Percentiles rank a stretch among this genome's conserved stretches.
Evolutionary conservation across 805 yeast genomes (phyloP).

Genomic region (Tetrapisispora iriomotensis): DNA sequence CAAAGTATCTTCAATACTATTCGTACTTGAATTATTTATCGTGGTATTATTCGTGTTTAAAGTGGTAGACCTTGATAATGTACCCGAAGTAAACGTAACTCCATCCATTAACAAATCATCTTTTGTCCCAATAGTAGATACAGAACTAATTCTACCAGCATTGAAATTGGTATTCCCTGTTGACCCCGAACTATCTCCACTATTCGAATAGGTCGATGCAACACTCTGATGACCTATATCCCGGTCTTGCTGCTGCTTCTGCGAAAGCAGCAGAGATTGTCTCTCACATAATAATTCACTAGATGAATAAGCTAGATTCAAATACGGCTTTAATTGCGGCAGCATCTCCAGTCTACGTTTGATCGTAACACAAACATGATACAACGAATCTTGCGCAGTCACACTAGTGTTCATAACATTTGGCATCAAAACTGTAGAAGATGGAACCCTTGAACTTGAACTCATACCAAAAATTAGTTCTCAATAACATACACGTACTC

Average conservation of each 20-base stretch:
- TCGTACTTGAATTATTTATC: constrained; percentile 5
- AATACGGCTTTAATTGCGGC: constrained; percentile 59
- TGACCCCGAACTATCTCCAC: constrained; percentile 13
- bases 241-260: constrained; percentile 28
- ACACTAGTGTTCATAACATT: constrained; percentile 56
- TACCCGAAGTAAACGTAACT: constrained; percentile 19
- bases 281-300: constrained; percentile 66
- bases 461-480: not conserved
- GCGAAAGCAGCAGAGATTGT: constrained; percentile 47
- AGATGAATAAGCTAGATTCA: constrained; percentile 51
- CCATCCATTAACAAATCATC: constrained; percentile 27
- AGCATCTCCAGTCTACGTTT: constrained; percentile 46
- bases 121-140: constrained; percentile 28
- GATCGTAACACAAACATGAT: constrained; percentile 52
- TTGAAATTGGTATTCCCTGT: constrained; percentile 8
- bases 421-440: constrained; percentile 11
- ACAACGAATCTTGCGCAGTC: constrained; percentile 55
- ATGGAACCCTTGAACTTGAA: constrained; percentile 5
- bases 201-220: constrained; percentile 9
- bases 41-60: constrained; percentile 5
- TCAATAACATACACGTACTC: too few relatives aligned
- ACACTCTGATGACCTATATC: constrained; percentile 14
- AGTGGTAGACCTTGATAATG: constrained; percentile 11
- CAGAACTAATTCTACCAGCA: constrained; percentile 25
- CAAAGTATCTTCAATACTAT: constrained; percentile 26